Conservation (phyloP, 805 yeast species). For the Sugiyamaella qingdaonensis region DNA sequence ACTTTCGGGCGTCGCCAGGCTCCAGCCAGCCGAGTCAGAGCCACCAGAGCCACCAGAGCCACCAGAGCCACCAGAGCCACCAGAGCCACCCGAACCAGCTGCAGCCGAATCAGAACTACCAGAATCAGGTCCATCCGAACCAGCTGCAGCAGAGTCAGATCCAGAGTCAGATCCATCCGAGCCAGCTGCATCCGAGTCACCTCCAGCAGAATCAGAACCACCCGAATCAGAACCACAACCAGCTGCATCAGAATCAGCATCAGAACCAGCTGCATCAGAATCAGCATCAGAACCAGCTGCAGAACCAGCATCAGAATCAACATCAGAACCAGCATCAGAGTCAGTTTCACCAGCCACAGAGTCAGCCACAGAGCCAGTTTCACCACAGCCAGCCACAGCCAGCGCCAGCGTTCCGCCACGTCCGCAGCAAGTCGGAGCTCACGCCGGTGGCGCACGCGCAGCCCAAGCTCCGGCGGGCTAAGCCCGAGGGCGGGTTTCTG, state of each 20-base stretch:
- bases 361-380: conserved; percentile 9
- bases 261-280: neutral
- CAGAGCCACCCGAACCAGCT: no score
- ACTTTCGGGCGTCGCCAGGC: no score
- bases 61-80: no score
- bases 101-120: neutral
- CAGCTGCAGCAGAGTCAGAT: neutral
- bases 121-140: no score
- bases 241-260: no score
- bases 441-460: conserved; percentile 27
- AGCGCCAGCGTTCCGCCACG: conserved; percentile 32
- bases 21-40: no score
- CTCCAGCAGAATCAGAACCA: neutral
- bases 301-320: conserved; percentile 23
- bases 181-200: neutral
- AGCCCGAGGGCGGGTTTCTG: conserved; percentile 37
- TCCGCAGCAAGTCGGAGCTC: conserved; percentile 33
- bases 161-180: neutral
- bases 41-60: no score
- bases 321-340: conserved; percentile 19
- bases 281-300: conserved; percentile 5
- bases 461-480: conserved; percentile 34
- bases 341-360: conserved; percentile 20
- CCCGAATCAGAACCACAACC: neutral
- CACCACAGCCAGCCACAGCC: conserved; percentile 16